phyloP scores from a whole-genome alignment of 805 yeast species.

The Wickerhamomyces xylosicus region DNA sequence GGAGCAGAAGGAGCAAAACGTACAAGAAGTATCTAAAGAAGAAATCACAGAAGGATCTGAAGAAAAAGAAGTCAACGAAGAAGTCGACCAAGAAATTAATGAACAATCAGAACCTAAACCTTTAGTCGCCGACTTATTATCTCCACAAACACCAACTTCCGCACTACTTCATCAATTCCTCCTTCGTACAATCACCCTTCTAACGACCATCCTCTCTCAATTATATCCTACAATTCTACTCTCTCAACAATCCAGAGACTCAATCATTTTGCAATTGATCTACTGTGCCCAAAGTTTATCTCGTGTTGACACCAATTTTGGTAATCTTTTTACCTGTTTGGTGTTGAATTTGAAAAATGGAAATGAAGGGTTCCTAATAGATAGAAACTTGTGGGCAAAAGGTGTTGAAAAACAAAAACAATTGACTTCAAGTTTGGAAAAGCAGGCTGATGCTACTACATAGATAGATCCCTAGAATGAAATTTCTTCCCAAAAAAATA shows the following conservation, averaged over 20 bases:
- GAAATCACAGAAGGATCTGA: too few relatives aligned
- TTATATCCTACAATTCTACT: neutral
- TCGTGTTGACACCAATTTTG: conserved; percentile 62
- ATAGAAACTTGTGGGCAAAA: conserved; percentile 30
- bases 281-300: conserved; percentile 85
- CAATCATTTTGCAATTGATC: conserved; percentile 51
- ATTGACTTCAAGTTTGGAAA: conserved; percentile 1
- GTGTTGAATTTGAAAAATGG: conserved; percentile 18
- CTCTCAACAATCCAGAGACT: neutral
- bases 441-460: neutral
- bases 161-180: neutral
- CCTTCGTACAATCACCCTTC: neutral
- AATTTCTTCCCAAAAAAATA: too few relatives aligned
- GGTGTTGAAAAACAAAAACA: conserved; percentile 35
- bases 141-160: neutral
- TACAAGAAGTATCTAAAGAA: too few relatives aligned
- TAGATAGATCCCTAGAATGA: too few relatives aligned
- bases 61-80: too few relatives aligned
- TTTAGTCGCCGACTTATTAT: neutral
- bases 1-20: too few relatives aligned
- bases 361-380: conserved; percentile 12
- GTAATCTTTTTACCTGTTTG: conserved; percentile 36
- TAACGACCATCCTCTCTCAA: neutral
- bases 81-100: too few relatives aligned
- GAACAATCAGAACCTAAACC: too few relatives aligned